phyloP scores from a whole-genome alignment of 75 land plant genomes.

The Azolla pinnata region DNA sequence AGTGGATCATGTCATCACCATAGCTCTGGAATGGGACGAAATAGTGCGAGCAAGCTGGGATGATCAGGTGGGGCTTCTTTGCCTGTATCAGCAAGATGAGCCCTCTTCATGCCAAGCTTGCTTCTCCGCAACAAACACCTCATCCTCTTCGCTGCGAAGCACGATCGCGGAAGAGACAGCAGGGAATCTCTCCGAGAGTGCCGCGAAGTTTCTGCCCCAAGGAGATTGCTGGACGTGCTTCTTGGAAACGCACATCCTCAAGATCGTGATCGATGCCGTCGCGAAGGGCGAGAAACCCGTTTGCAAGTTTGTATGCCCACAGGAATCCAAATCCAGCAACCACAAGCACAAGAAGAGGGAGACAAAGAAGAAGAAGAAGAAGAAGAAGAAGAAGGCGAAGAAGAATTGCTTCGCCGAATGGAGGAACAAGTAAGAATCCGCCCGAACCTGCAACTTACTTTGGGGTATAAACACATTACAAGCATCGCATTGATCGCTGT shows the following conservation, averaged over 20 bases:
- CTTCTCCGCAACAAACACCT: neutral
- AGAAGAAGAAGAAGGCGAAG: too few relatives aligned
- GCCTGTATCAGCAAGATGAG: slow-evolving; percentile 10
- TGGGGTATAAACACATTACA: too few relatives aligned
- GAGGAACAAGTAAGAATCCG: too few relatives aligned
- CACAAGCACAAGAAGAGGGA: too few relatives aligned
- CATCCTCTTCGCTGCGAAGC: neutral
- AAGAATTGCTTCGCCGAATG: too few relatives aligned
- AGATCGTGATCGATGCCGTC: slow-evolving; percentile 6
- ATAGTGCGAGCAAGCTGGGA: slow-evolving; percentile 10
- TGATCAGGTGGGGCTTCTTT: slow-evolving; percentile 15
- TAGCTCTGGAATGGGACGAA: slow-evolving; percentile 12
- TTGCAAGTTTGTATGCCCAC: too few relatives aligned
- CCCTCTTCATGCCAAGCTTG: slow-evolving; percentile 10
- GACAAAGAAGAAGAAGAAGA: too few relatives aligned
- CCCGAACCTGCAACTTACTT: too few relatives aligned
- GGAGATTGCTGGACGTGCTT: slow-evolving; percentile 17
- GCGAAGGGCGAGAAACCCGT: slow-evolving; percentile 4
- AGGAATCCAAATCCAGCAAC: too few relatives aligned
- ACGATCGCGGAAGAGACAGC: neutral
- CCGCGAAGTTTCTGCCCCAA: slow-evolving; percentile 9
- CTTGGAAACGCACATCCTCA: slow-evolving; percentile 16
- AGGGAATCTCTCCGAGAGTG: neutral
- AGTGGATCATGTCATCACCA: neutral
- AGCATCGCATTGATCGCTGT: too few relatives aligned